phyloP scores from a whole-genome alignment of 371 early-diverging fungal species.

The Mortierella sp. region DNA sequence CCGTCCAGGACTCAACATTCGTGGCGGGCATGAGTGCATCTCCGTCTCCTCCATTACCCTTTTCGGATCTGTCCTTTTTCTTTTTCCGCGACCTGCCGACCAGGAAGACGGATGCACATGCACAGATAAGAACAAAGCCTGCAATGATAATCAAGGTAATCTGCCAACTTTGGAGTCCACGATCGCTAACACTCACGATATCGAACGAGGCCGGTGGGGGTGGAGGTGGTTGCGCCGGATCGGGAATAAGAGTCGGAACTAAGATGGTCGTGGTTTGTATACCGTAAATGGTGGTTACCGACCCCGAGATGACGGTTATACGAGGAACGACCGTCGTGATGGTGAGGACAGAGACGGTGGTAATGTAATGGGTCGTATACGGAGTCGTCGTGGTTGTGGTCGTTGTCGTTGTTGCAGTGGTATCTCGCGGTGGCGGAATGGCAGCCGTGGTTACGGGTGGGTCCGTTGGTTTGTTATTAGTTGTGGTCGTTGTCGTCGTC shows the following conservation, averaged over 20 bases:
- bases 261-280: constrained; percentile 1
- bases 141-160: constrained; percentile 13
- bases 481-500: constrained; percentile 1
- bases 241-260: constrained; percentile 23
- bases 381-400: constrained; percentile 2
- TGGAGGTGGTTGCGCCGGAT: constrained; percentile 21
- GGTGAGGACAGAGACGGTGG: constrained; percentile 26
- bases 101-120: constrained; percentile 9
- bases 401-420: background rate
- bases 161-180: constrained; percentile 20
- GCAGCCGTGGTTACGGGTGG: background rate
- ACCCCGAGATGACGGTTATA: constrained; percentile 24
- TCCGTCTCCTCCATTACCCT: background rate
- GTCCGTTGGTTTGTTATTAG: background rate
- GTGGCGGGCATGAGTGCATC: constrained; percentile 1
- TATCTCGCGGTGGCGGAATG: background rate
- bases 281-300: constrained; percentile 13
- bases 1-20: constrained; percentile 12
- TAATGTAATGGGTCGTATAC: constrained; percentile 27
- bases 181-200: background rate
- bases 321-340: constrained; percentile 26
- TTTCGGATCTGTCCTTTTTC: background rate
- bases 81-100: constrained; percentile 12
- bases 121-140: constrained; percentile 5
- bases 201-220: background rate